These are phyloP conservation scores for Ganoderma leucocontextum DNA, from an alignment of 1,284 basidiomycete genomes.

Conservation along the genomic window DNA sequence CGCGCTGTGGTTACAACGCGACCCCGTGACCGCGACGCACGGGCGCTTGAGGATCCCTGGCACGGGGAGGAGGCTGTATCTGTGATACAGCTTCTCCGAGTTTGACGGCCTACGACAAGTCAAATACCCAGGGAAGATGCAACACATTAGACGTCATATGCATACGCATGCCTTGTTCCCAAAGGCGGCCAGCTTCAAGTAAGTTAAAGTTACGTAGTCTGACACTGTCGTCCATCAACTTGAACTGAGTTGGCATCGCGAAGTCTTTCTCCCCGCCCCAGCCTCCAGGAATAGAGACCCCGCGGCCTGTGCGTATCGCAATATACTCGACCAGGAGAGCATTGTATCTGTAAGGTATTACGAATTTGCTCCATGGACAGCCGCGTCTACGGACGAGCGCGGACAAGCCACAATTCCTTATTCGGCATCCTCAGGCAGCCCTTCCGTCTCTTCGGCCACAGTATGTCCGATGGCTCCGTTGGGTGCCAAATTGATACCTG, in stretches of 20 bases:
- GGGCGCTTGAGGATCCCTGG: neutral
- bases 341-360: neutral
- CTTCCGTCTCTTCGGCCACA: neutral
- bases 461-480: neutral
- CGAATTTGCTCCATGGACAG: neutral
- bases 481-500: neutral
- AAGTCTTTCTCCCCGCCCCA: neutral
- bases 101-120: neutral
- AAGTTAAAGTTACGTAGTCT: neutral
- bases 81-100: neutral
- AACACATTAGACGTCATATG: neutral
- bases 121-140: neutral
- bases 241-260: neutral
- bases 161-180: neutral
- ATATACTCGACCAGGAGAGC: neutral
- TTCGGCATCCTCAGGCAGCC: neutral
- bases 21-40: constrained; percentile 2
- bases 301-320: neutral
- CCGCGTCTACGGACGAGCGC: neutral
- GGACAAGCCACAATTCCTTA: neutral
- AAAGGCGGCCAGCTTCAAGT: neutral
- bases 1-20: constrained; percentile 1
- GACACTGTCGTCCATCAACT: neutral
- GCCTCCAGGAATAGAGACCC: neutral
- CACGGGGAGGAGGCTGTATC: neutral